Percentiles rank a stretch among this genome's conserved stretches.
Evolutionary conservation across 176 grass and related monocot species (phyloP).

Genomic region (Canna indica): DNA sequence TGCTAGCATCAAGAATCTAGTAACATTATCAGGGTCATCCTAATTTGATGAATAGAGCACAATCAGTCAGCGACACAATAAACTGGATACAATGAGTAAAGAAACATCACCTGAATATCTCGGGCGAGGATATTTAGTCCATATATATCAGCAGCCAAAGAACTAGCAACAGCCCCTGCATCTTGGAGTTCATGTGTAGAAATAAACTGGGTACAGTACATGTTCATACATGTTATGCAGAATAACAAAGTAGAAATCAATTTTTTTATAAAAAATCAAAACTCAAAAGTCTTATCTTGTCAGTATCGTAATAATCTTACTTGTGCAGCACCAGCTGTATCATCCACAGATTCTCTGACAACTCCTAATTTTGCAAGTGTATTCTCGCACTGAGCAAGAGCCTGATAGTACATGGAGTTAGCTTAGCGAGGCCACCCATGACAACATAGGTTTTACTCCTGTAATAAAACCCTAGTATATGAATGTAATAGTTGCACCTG

Average conservation of each 20-base stretch:
- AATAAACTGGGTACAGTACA: conserved; percentile 38
- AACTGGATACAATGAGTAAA: neutral
- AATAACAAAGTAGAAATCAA: neutral
- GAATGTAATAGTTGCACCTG: conserved; percentile 26
- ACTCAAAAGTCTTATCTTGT: neutral
- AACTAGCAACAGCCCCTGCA: conserved; percentile 70
- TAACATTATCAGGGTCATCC: conserved; percentile 78
- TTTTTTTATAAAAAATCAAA: neutral
- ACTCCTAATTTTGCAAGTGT: conserved; percentile 50
- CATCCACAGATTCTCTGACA: conserved; percentile 78
- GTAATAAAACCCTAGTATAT: neutral
- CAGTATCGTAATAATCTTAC: conserved; percentile 19
- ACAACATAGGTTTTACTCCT: neutral
- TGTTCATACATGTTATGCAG: neutral
- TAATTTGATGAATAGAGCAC: conserved; percentile 16
- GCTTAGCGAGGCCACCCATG: neutral
- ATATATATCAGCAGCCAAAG: conserved; percentile 68
- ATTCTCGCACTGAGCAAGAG: conserved; percentile 81
- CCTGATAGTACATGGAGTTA: conserved; percentile 23
- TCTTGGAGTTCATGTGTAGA: conserved; percentile 48
- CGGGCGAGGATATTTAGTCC: conserved; percentile 67
- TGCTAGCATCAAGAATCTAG: conserved; percentile 72
- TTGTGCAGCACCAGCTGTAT: conserved; percentile 76
- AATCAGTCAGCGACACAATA: neutral
- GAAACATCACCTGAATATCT: conserved; percentile 65